These are phyloP conservation scores for Globisporangium rhizosaccharum DNA, from an alignment of 352 stramenopile genomes.

Conservation along the genomic window DNA sequence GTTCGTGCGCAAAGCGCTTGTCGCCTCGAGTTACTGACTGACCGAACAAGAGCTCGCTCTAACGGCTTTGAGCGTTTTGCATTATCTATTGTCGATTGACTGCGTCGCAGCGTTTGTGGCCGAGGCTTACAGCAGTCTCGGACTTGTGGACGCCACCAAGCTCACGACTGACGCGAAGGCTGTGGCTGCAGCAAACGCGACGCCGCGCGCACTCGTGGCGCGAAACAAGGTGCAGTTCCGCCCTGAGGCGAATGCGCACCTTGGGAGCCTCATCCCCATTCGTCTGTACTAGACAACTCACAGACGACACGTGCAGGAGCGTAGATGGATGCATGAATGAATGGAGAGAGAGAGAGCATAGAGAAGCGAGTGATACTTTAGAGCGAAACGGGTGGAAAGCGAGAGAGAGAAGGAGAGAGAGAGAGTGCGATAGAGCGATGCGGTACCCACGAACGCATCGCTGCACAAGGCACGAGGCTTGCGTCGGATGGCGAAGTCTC, in stretches of 20 bases:
- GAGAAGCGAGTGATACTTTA: conserved; percentile 2
- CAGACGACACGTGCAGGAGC: background rate
- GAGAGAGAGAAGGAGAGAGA: too few species aligned
- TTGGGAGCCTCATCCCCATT: conserved; percentile 66
- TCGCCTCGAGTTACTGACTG: background rate
- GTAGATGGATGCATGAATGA: background rate
- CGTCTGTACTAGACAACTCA: conserved; percentile 25
- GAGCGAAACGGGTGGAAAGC: conserved; percentile 2
- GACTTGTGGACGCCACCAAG: conserved; percentile 36
- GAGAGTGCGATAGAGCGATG: too few species aligned
- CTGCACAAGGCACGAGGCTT: background rate
- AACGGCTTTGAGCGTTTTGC: background rate
- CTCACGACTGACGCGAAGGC: conserved; percentile 24
- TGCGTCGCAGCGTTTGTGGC: conserved; percentile 43
- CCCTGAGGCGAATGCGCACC: conserved; percentile 25
- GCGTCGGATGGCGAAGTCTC: background rate
- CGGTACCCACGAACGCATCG: background rate
- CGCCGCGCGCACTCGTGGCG: conserved; percentile 40
- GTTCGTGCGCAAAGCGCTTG: conserved; percentile 15
- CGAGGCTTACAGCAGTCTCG: conserved; percentile 66
- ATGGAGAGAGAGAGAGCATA: conserved; percentile 7
- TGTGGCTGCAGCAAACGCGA: conserved; percentile 32
- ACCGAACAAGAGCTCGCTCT: background rate
- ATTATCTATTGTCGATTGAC: background rate
- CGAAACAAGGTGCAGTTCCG: conserved; percentile 31